Base-by-base conservation (phyloP, 768 basidiomycete species). In the Phaffia australis region DNA sequence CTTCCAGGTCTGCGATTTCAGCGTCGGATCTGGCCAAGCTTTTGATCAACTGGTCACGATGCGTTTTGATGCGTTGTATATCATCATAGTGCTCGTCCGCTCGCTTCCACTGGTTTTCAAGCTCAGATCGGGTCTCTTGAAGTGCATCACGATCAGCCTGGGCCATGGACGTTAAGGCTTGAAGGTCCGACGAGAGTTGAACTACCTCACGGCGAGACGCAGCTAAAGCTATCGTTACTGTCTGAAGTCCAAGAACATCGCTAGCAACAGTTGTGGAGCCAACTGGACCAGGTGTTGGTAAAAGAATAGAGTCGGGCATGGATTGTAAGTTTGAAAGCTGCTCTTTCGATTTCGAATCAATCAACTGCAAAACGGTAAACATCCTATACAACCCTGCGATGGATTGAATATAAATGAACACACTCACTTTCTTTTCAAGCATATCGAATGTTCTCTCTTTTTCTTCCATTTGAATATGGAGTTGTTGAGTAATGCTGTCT, bases 91-190 rank as follows among this genome's bases (percentile, higher is more conserved):
- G 75, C 66, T 78, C 77, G 76, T 87, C 85, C 9, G 85, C 83
- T 65, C 83, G 78, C 46, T 79, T 77, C 86, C 86, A 87, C 75
- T 87, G 86, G 14, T 83, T 82, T 71, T 87, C 84, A 42, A 87
- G 73, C 75, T 89, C 86, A 0, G 57, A 61, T 18, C 56, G 58
- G 52, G 63, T 63, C 49, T 63, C 59, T 30, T 52, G 30, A 35
- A 63, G 32, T 47, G 61, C 55, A 23, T 56, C 48, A 23, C 57
- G 15, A 29, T 61, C 60, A 15, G 52, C 46, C 7, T 35, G 11
- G 15, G 65, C 54, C 27, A 32, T 51, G 19, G 32, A 32, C n/a
- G 25, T 25, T 4, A 60, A 52, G 23, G 27, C 11, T 6, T 23
- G 25, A 25, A 48, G 15, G 7, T 49, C 9, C 47, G 23, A 18